phyloP scores from a whole-genome alignment of 2,329 filamentous ascomycete genomes.

The Arthrobotrys musiformis region DNA sequence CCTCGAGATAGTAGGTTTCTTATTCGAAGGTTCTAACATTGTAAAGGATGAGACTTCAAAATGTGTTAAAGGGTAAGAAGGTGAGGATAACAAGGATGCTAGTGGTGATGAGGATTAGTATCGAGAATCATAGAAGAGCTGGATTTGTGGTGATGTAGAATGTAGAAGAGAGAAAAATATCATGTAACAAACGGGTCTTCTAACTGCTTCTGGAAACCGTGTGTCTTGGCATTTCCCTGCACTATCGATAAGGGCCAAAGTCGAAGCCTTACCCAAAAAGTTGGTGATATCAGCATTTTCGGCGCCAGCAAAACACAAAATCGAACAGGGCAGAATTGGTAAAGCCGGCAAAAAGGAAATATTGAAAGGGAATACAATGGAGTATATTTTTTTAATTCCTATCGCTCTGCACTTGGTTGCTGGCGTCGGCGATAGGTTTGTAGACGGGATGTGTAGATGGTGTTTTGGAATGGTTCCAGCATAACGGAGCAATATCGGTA shows the following conservation, averaged over 20 bases:
- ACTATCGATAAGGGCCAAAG: background rate
- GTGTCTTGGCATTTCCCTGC: background rate
- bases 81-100: background rate
- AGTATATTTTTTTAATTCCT: background rate
- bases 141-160: background rate
- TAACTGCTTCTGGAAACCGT: slow-evolving; percentile 1
- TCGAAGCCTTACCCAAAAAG: background rate
- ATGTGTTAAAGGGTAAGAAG: background rate
- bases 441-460: background rate
- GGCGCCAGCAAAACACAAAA: background rate
- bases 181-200: background rate
- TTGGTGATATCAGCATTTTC: slow-evolving; percentile 9
- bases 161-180: too few relatives aligned
- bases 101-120: background rate
- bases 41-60: background rate
- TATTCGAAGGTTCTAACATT: too few relatives aligned
- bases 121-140: background rate
- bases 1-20: background rate
- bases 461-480: slow-evolving; percentile 1
- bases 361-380: background rate
- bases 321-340: background rate
- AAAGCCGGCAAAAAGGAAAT: background rate
- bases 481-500: background rate
- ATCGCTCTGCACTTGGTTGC: background rate
- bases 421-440: background rate